Base-by-base conservation (phyloP, 139 green algal genomes). In the Chlorella sp. region DNA sequence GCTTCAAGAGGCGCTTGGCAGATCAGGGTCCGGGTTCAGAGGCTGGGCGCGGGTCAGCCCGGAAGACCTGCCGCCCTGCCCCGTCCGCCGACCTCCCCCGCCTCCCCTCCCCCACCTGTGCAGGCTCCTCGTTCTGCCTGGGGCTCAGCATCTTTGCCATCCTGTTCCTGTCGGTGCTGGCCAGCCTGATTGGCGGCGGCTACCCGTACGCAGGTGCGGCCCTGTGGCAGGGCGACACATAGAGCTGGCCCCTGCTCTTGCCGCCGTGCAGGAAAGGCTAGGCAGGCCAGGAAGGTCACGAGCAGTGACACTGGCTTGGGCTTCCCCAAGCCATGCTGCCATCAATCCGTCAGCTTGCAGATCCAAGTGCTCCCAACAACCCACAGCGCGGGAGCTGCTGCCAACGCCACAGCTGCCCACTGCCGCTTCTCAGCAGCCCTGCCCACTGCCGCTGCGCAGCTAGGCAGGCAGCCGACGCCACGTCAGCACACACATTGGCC, bases 121-220 rank as follows among this genome's bases (percentile, higher is more conserved):
- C 68, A 92, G 90, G 83, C 32, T 91, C 85, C 39, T 75, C 81
- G 11, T 89, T 89, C 42, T 89, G 82, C 21, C 64, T 91, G 34
- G 91, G 91, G n/a, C 78, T 93, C 37, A 91, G 87, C 81, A 91
- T 89, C 32, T 93, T 93, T 75, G 91, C 68, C 0, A 53, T 92
- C 11, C 73, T 90, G 2, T 93, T 93, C 84, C 78, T 93, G 24
- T 83, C 81, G 24, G 40, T 93, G 30, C 60, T 93, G 57, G 91
- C 91, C 26, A 81, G n/a, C 28, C 75, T 93, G 39, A 93, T 93
- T 24, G 30, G 60, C n/a, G 48, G 89, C n/a, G 88, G 48, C 15
- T 93, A 93, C 61, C 91, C 91, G 37, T 93, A 89, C 39, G 91
- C 91, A 42, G 86, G 86, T 85, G 34, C 9, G 22, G 76, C 77